A percentile compares a stretch with the other conserved stretches of the same genome.
Conservation (phyloP, 1,139 yeast genomes). For the Nematodospora anomalae region DNA sequence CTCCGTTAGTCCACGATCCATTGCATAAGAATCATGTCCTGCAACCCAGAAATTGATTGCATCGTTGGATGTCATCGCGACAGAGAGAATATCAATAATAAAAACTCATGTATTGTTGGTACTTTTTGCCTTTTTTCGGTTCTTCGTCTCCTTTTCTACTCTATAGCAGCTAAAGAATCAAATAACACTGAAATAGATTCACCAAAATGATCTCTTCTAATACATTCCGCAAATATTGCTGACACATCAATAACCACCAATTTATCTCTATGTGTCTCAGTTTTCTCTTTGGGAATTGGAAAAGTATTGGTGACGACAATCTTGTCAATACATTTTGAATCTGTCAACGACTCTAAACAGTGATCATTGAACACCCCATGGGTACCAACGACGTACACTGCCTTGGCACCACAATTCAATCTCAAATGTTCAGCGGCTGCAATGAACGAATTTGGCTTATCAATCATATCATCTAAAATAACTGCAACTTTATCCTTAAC, state of each 20-base stretch:
- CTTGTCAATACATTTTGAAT: slow-evolving; percentile 77
- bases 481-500: slow-evolving; percentile 90
- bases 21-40: slow-evolving; percentile 41
- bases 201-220: slow-evolving; percentile 97
- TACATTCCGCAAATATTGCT: slow-evolving; percentile 95
- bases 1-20: slow-evolving; percentile 59
- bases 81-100: slow-evolving; percentile 4
- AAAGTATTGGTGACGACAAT: slow-evolving; percentile 95
- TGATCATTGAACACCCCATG: slow-evolving; percentile 92
- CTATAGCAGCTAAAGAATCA: slow-evolving; percentile 75
- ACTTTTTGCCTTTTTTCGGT: no score
- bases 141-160: slow-evolving; percentile 29
- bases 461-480: slow-evolving; percentile 94
- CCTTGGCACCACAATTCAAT: slow-evolving; percentile 90
- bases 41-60: slow-evolving; percentile 60
- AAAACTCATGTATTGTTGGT: slow-evolving; percentile 6
- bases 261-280: slow-evolving; percentile 53
- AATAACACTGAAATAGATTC: slow-evolving; percentile 91
- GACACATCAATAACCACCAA: slow-evolving; percentile 89
- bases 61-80: slow-evolving; percentile 54
- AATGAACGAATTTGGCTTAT: slow-evolving; percentile 87
- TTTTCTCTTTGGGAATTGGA: slow-evolving; percentile 70
- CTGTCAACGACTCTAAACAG: slow-evolving; percentile 77
- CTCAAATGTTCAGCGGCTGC: slow-evolving; percentile 98
- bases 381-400: slow-evolving; percentile 88